Percentiles rank a stretch among this genome's conserved stretches.
Evolutionary conservation across 148 eudicot species (phyloP).

Genomic region (Heliosperma pusillum): DNA sequence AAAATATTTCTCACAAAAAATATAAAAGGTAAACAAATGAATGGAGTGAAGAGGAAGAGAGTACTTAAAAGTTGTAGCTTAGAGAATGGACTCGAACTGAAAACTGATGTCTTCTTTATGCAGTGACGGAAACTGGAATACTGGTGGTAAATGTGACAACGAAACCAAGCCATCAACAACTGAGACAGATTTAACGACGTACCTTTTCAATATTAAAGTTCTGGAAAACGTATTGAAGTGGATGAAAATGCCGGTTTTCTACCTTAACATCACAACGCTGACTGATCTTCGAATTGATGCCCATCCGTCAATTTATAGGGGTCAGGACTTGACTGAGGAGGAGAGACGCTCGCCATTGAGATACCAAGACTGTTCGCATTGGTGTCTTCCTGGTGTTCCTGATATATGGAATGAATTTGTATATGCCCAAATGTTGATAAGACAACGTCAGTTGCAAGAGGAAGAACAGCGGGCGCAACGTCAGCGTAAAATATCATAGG

Average conservation of each 20-base stretch:
- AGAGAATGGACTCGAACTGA: neutral
- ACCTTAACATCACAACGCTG: conserved; percentile 61
- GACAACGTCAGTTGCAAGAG: conserved; percentile 27
- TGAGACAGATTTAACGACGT: conserved; percentile 30
- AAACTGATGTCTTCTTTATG: neutral
- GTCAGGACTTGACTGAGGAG: conserved; percentile 40
- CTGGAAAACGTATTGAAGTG: conserved; percentile 44
- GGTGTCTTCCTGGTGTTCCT: conserved; percentile 90
- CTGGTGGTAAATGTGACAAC: conserved; percentile 69
- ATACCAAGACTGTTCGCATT: conserved; percentile 72
- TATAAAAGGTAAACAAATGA: too few relatives aligned
- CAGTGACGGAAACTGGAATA: conserved; percentile 68
- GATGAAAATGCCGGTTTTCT: conserved; percentile 46
- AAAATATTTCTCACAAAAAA: too few relatives aligned
- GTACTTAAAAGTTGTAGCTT: too few relatives aligned
- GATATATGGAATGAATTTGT: conserved; percentile 73
- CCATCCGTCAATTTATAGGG: conserved; percentile 58
- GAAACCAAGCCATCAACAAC: conserved; percentile 50
- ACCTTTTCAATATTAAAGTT: conserved; percentile 37
- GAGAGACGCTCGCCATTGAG: conserved; percentile 38
- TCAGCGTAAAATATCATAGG: conserved; percentile 16
- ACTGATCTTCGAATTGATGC: conserved; percentile 61
- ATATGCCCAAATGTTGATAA: conserved; percentile 48
- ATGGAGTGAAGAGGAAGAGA: too few relatives aligned
- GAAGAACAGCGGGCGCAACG: conserved; percentile 19